Percentiles rank a stretch among this genome's conserved stretches.
Evolutionary conservation across 176 grass and related monocot genomes (phyloP).

Genomic region (Musa acuminata): DNA sequence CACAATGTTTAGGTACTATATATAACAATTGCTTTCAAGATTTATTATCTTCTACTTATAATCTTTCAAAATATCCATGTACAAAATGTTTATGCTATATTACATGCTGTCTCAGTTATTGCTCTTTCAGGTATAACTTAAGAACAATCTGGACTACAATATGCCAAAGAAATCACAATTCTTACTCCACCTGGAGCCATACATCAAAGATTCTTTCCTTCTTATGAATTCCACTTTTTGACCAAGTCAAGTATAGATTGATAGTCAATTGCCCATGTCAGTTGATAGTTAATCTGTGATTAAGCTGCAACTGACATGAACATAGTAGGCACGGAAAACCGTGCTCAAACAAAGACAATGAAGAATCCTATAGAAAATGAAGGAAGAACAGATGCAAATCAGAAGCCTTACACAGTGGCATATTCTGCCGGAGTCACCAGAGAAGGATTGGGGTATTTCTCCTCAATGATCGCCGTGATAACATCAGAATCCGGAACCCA

Average conservation of each 20-base stretch:
- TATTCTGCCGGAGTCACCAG: slow-evolving; percentile 60
- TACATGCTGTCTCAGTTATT: neutral
- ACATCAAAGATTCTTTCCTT: too few relatives aligned
- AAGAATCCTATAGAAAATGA: neutral
- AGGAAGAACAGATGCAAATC: neutral
- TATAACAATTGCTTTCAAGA: too few relatives aligned
- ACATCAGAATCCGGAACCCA: slow-evolving; percentile 83
- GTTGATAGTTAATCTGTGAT: too few relatives aligned
- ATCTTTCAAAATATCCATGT: too few relatives aligned
- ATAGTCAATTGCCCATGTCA: too few relatives aligned
- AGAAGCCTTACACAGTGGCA: slow-evolving; percentile 47
- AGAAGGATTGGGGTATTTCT: slow-evolving; percentile 61
- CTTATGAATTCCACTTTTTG: too few relatives aligned
- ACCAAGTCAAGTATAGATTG: too few relatives aligned
- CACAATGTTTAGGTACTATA: too few relatives aligned
- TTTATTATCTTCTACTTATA: too few relatives aligned
- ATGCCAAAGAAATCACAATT: neutral
- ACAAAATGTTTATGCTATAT: neutral
- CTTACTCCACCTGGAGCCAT: too few relatives aligned
- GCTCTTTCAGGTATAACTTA: neutral
- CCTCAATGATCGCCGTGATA: slow-evolving; percentile 66
- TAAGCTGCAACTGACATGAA: neutral
- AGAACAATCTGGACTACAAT: neutral
- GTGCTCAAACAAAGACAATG: neutral
- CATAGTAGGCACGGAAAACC: neutral